phyloP scores from a whole-genome alignment of 1,284 basidiomycete genomes.

The Ganoderma meredithae region DNA sequence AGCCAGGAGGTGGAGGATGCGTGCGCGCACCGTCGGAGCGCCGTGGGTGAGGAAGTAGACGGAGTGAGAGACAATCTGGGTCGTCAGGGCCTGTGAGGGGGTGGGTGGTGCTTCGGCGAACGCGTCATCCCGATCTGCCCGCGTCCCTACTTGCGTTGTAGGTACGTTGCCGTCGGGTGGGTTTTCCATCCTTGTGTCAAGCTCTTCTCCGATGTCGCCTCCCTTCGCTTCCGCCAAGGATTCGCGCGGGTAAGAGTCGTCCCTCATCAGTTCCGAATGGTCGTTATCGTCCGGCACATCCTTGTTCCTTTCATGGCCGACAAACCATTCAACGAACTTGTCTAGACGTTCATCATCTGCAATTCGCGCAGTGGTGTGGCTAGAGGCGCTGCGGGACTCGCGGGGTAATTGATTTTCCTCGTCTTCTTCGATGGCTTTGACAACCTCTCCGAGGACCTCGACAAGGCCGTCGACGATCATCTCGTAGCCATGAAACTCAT shows the following conservation, averaged over 20 bases:
- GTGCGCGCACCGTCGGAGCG: constrained; percentile 83
- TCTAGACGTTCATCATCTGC: constrained; percentile 45
- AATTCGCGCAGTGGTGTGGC: constrained; percentile 22
- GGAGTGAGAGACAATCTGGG: constrained; percentile 85
- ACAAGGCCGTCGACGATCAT: constrained; percentile 86
- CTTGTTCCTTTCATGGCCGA: constrained; percentile 49
- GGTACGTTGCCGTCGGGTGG: constrained; percentile 34
- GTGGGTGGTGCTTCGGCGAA: constrained; percentile 58
- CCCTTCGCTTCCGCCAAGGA: constrained; percentile 51
- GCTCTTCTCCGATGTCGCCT: constrained; percentile 23
- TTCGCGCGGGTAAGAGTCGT: constrained; percentile 50
- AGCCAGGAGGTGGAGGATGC: constrained; percentile 78
- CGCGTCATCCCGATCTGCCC: constrained; percentile 35
- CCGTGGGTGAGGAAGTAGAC: constrained; percentile 91
- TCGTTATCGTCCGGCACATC: not conserved
- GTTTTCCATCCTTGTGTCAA: constrained; percentile 29
- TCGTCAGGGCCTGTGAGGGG: constrained; percentile 76
- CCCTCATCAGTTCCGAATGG: constrained; percentile 26
- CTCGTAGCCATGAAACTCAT: constrained; percentile 92
- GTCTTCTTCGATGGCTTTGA: constrained; percentile 72
- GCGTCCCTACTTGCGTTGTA: constrained; percentile 5
- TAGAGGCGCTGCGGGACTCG: constrained; percentile 13
- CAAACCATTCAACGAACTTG: constrained; percentile 71
- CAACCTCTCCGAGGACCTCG: constrained; percentile 84
- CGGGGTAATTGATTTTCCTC: constrained; percentile 40